Percentiles rank a stretch among this genome's conserved stretches.
Evolutionary conservation across 2,329 filamentous ascomycete genomes (phyloP).

Genomic region (Hortaea werneckii): DNA sequence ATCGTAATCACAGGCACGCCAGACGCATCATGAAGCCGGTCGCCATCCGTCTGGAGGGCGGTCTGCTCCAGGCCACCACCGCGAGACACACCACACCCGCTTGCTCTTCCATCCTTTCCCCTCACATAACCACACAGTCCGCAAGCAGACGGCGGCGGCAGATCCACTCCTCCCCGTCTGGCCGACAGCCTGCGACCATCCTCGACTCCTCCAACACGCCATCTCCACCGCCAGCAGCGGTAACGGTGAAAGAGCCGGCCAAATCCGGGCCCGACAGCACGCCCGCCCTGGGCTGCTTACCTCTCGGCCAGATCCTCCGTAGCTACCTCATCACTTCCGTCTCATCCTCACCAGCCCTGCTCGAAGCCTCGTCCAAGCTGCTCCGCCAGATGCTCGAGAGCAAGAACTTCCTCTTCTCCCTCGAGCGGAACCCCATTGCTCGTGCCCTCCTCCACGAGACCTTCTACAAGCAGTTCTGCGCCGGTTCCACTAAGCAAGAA

Average conservation of each 20-base stretch:
- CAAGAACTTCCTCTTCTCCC: constrained; percentile 54
- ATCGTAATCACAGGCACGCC: not conserved
- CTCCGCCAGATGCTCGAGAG: constrained; percentile 63
- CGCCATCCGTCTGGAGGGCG: not conserved
- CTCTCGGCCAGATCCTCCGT: constrained; percentile 55
- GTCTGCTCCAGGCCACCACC: not conserved
- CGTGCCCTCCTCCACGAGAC: constrained; percentile 64
- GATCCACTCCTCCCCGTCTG: constrained; percentile 3
- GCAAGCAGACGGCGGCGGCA: not conserved
- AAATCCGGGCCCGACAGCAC: not conserved
- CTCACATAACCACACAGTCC: not conserved
- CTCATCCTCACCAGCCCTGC: constrained; percentile 59
- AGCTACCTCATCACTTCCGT: constrained; percentile 59
- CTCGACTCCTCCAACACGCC: not conserved
- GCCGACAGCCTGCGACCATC: constrained; percentile 2
- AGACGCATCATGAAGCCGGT: not conserved
- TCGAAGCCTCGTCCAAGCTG: constrained; percentile 57
- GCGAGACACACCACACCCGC: not conserved
- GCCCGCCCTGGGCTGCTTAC: constrained; percentile 51
- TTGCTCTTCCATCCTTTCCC: not conserved
- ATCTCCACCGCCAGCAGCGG: not conserved
- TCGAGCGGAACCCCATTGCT: constrained; percentile 65
- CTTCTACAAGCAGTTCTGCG: constrained; percentile 87
- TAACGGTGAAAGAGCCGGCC: not conserved
- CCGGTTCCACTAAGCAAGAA: constrained; percentile 62